Evolutionary conservation across 148 eudicot genomes (phyloP), one percentile per base, ranked within the genome.

Genomic region (Bassia scoparia): DNA sequence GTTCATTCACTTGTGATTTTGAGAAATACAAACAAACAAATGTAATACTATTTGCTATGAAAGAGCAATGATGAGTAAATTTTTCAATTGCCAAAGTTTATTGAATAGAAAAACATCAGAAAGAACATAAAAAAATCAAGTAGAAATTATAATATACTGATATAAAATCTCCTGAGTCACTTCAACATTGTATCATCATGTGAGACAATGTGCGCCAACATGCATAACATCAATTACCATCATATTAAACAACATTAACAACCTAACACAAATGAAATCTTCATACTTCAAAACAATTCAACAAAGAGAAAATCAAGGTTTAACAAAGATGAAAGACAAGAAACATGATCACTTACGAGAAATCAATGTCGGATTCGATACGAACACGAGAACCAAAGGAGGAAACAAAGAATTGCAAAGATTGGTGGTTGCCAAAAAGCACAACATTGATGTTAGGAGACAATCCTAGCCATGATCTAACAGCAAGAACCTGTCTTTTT

Each of bases 391-490:
- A 79, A n/a, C 88, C 87, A 75, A 93, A 82, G 7, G 68, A 70
- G 68, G 68, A 84, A 68, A 92, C 94, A 72, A 90, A 86, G 69
- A 84, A 72, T 59, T 73, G 71, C 77, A 83, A 84, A 72, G 85
- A 84, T 13, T 90, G 88, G 70, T 93, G 76, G 68, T 86, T 84
- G 66, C 94, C 85, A 79, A 90, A 93, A 30, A 93, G 88, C 74
- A 90, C 94, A 74, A 90, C 92, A 80, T 61, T 74, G 59, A 90
- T 64, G 61, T 85, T 72, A 58, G 84, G 82, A 27, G 96, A 87
- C 43, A 93, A 84, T 17, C 88, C 89, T 70, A 93, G 90, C 98
- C 98, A 93, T 77, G 98, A 93, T 84, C 85, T 72, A 70, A 93
- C 81, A 80, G 95, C 98, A 76, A 87, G 83, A 80, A 59, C 72